A percentile compares a stretch with the other conserved stretches of the same genome.
Evolutionary conservation across 2,329 filamentous ascomycete genomes (phyloP).

Genomic region (Cladophialophora immunda): DNA sequence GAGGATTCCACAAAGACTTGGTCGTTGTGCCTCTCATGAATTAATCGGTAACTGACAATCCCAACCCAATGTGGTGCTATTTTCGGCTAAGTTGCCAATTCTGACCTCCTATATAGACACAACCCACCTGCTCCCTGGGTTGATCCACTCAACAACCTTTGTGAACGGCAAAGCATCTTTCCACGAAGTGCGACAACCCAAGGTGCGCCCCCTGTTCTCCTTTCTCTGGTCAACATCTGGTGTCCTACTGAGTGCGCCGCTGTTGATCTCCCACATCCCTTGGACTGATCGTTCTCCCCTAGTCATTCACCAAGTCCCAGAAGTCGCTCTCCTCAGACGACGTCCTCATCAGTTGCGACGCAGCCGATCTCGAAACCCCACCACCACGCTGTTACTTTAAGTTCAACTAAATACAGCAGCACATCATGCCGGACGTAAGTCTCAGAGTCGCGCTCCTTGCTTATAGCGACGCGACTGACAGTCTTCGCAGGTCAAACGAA

Average conservation of each 20-base stretch:
- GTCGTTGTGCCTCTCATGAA: neutral
- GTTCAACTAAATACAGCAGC: constrained; percentile 2
- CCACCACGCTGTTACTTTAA: neutral
- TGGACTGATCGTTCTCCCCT: neutral
- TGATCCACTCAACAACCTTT: neutral
- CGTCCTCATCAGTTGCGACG: constrained; percentile 1
- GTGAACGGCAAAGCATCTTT: neutral
- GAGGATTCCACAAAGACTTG: neutral
- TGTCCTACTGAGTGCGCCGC: neutral
- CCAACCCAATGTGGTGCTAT: neutral
- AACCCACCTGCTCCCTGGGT: neutral
- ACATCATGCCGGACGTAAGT: constrained; percentile 39
- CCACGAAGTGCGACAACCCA: neutral
- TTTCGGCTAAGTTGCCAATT: constrained; percentile 2
- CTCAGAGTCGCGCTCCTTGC: neutral
- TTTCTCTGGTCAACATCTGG: neutral
- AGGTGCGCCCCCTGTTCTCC: neutral
- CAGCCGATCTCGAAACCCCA: constrained; percentile 12
- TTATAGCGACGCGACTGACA: neutral
- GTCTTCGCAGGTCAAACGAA: constrained; percentile 73
- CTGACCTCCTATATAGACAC: neutral
- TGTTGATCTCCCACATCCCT: neutral
- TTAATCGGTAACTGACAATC: neutral
- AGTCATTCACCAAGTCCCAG: neutral
- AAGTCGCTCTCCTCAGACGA: neutral